Base-by-base conservation (phyloP, 2,329 filamentous ascomycete species). In the Orbilia brochopaga region DNA sequence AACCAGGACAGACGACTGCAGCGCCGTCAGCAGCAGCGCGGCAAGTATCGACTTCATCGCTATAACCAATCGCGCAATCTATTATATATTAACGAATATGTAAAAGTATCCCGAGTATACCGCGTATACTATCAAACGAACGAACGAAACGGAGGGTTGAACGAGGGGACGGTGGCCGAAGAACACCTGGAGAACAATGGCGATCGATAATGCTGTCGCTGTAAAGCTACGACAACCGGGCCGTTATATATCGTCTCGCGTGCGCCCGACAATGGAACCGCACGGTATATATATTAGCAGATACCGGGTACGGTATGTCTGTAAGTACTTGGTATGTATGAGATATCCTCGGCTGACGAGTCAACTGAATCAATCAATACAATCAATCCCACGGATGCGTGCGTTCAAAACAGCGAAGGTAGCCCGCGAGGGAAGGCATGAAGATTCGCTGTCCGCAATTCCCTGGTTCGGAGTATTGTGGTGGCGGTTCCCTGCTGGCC, bases 11-110 rank as follows among this genome's bases (percentile, higher is more conserved):
- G 10, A 7, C 15, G 65, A 54, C 5, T 59, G 46, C 7, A 70
- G 50, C n/a, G 54, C 40, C 13, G 59, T 21, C 13, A 70, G 54
- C 10, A 70, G 54, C 23, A 56, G n/a, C 21, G 51, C 51, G 8
- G 63, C 17, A 23, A 53, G 44, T 13, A 40, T 44, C 59, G 66
- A 70, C 59, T 58, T 70, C 66, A 70, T n/a, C n/a, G n/a, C n/a
- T n/a, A n/a, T n/a, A n/a, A n/a, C n/a, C n/a, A n/a, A n/a, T n/a
- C n/a, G n/a, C n/a, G n/a, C n/a, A n/a, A n/a, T n/a, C n/a, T n/a
- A n/a, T n/a, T n/a, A n/a, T n/a, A n/a, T 70, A 19, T 11, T 51
- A 15, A 19, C 11, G 19, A 64, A 56, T 70, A 54, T 59, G 55
- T 63, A 59, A 37, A 59, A 48, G 23, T 17, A 48, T 17, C 6